A percentile compares a stretch with the other conserved stretches of the same genome.
Conservation (phyloP, 305 asterid genomes). For the Solanum chacoense region DNA sequence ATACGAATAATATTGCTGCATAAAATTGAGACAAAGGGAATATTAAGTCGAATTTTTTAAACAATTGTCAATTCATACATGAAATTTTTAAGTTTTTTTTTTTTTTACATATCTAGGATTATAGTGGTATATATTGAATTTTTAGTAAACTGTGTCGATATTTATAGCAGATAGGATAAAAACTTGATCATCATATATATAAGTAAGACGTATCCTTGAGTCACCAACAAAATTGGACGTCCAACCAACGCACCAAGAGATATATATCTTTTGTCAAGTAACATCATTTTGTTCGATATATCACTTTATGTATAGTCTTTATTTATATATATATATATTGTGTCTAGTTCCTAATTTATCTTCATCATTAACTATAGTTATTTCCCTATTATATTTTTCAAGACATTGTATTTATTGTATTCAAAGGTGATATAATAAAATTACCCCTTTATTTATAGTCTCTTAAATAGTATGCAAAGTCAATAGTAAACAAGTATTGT, state of each 20-base stretch:
- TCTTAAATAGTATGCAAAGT: neutral
- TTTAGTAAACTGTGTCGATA: too few relatives aligned
- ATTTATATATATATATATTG: too few relatives aligned
- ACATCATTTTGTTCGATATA: neutral
- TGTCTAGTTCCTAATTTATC: neutral
- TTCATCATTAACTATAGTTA: neutral
- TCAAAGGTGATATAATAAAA: neutral
- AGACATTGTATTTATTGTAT: neutral
- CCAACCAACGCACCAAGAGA: neutral
- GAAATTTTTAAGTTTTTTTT: neutral
- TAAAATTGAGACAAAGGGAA: neutral
- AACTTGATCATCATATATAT: neutral
- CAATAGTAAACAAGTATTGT: too few relatives aligned
- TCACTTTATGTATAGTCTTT: neutral
- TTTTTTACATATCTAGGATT: too few relatives aligned
- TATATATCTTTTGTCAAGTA: neutral
- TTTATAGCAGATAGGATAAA: neutral
- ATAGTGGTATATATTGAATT: too few relatives aligned
- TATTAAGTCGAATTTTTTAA: neutral
- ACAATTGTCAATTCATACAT: neutral
- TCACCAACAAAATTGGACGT: neutral
- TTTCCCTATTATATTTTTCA: too few relatives aligned
- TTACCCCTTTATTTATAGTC: too few relatives aligned
- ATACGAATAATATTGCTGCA: neutral
- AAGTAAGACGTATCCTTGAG: neutral